phyloP scores from a whole-genome alignment of 768 basidiomycete species.

The Crucibulum laeve region DNA sequence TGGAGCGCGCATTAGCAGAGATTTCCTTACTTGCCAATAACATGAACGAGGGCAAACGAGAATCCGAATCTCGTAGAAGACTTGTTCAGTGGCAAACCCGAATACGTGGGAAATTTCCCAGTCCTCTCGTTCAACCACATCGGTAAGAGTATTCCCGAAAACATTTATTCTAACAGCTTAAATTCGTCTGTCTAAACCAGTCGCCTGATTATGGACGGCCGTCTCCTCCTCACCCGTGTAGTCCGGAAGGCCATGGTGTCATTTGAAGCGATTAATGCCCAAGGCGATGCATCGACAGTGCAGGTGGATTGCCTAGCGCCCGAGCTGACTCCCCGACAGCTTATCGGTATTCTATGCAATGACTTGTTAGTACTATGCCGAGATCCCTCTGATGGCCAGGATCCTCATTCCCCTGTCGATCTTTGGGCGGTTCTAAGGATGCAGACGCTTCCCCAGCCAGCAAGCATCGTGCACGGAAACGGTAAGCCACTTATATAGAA shows the following conservation, averaged over 20 bases:
- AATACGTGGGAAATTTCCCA: slow-evolving; percentile 90
- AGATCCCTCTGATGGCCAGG: slow-evolving; percentile 78
- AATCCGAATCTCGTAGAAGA: slow-evolving; percentile 87
- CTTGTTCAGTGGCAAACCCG: slow-evolving; percentile 88
- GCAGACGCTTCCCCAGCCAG: slow-evolving; percentile 89
- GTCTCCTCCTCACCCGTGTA: slow-evolving; percentile 79
- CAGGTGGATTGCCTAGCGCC: slow-evolving; percentile 91
- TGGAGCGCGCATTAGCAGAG: slow-evolving; percentile 82
- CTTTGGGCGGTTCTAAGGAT: slow-evolving; percentile 96
- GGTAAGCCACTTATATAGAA: slow-evolving; percentile 32
- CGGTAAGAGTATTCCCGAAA: slow-evolving; percentile 46
- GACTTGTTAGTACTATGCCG: slow-evolving; percentile 91
- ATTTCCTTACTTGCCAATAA: slow-evolving; percentile 86
- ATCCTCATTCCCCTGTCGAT: slow-evolving; percentile 72
- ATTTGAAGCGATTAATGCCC: slow-evolving; percentile 75
- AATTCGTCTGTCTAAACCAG: slow-evolving; percentile 31
- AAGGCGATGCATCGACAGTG: slow-evolving; percentile 74
- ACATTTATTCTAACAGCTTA: slow-evolving; percentile 4
- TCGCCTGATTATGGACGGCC: slow-evolving; percentile 91
- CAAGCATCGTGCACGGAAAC: slow-evolving; percentile 86
- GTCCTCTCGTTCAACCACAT: slow-evolving; percentile 97
- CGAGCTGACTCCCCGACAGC: slow-evolving; percentile 73
- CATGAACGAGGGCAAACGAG: slow-evolving; percentile 98
- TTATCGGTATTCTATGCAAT: slow-evolving; percentile 85
- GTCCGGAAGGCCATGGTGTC: slow-evolving; percentile 80